Conservation (phyloP, 169 alveolate genomes). For the Plasmodium gaboni region DNA sequence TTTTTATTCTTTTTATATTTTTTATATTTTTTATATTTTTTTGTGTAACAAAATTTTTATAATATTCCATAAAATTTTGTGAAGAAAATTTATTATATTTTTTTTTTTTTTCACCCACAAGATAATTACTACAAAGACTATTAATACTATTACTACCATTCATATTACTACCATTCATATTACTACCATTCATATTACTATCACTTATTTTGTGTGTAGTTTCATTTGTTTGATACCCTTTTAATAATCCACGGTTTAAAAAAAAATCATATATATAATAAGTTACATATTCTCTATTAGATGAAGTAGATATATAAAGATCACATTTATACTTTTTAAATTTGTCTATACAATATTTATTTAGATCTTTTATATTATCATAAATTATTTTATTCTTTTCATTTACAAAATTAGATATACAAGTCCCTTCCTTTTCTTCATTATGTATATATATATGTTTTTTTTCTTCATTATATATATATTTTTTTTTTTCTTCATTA, state of each 20-base stretch:
- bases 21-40: too few species aligned
- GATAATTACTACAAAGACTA: too few species aligned
- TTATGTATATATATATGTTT: background rate
- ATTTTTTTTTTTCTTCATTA: background rate
- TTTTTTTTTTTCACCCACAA: too few species aligned
- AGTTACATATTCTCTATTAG: conserved; percentile 70
- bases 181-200: background rate
- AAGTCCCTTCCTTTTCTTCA: background rate
- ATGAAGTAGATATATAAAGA: conserved; percentile 36
- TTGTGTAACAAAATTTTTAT: too few species aligned
- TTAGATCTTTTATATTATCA: conserved; percentile 26
- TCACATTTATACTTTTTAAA: conserved; percentile 45
- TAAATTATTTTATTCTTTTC: conserved; percentile 48
- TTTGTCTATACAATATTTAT: conserved; percentile 17
- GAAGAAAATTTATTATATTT: too few species aligned
- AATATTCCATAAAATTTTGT: too few species aligned
- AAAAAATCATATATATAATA: conserved; percentile 62
- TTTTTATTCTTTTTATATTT: too few species aligned
- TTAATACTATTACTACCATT: too few species aligned
- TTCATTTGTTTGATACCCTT: background rate
- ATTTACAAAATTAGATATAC: conserved; percentile 20
- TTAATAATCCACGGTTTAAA: background rate
- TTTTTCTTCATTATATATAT: background rate
- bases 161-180: too few species aligned
- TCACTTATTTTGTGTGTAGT: background rate